Percentiles rank a stretch among this genome's conserved stretches.
These are phyloP conservation scores for Schizopora paradoxa DNA, from an alignment of 1,284 basidiomycete genomes.

Conservation along the genomic window DNA sequence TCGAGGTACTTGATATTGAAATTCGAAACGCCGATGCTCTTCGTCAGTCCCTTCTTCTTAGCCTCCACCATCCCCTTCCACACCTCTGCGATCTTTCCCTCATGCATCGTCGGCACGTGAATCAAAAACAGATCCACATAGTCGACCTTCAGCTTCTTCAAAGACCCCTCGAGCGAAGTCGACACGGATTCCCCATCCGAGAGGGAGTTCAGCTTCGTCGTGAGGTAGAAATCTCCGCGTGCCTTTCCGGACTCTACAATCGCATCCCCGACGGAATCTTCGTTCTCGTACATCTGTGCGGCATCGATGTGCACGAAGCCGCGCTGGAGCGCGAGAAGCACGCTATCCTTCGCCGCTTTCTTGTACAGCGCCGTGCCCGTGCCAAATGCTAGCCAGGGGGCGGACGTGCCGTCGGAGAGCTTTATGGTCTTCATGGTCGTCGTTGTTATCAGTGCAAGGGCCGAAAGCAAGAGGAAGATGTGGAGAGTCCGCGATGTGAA, in stretches of 20 bases:
- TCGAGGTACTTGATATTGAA: slow-evolving; percentile 63
- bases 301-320: slow-evolving; percentile 69
- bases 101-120: slow-evolving; percentile 48
- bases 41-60: slow-evolving; percentile 60
- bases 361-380: slow-evolving; percentile 56
- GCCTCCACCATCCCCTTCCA: slow-evolving; percentile 74
- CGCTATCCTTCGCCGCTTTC: slow-evolving; percentile 46
- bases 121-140: slow-evolving; percentile 79
- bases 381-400: slow-evolving; percentile 65
- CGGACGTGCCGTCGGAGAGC: slow-evolving; percentile 53
- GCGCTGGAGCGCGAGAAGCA: slow-evolving; percentile 49
- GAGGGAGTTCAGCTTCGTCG: slow-evolving; percentile 51
- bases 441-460: slow-evolving; percentile 10
- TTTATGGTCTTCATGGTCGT: slow-evolving; percentile 34
- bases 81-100: slow-evolving; percentile 36
- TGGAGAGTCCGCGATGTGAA: too few relatives aligned
- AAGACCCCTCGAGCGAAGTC: slow-evolving; percentile 45
- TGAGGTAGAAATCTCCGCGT: slow-evolving; percentile 56
- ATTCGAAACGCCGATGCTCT: slow-evolving; percentile 82
- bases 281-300: slow-evolving; percentile 63
- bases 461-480: slow-evolving; percentile 21
- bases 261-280: slow-evolving; percentile 27
- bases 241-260: too few relatives aligned
- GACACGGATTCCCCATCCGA: slow-evolving; percentile 42
- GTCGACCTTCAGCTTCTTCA: slow-evolving; percentile 55